Evolutionary conservation across 441 rosid species (phyloP).

Genomic region (Erodium trifolium): DNA sequence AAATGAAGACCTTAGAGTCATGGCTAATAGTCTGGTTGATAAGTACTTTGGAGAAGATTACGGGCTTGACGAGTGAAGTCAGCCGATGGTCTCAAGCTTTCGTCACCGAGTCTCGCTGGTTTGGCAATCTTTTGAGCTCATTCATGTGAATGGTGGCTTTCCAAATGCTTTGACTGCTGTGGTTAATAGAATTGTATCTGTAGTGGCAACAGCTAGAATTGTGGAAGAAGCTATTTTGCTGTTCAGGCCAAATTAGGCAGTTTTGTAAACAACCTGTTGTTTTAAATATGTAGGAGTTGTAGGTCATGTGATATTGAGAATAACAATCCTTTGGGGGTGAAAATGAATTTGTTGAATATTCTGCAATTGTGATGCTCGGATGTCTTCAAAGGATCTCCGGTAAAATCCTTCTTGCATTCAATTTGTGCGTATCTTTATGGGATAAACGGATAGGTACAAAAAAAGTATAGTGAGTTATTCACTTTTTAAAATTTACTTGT

Average conservation of each 20-base stretch:
- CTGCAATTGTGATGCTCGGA: background rate
- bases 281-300: background rate
- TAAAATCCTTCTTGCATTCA: background rate
- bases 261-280: background rate
- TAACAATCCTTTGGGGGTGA: background rate
- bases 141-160: background rate
- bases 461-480: too few relatives aligned
- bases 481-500: too few relatives aligned
- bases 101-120: background rate
- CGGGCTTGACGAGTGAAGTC: slow-evolving; percentile 46
- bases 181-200: background rate
- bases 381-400: too few relatives aligned
- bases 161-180: background rate
- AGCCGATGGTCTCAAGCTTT: background rate
- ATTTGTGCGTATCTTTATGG: background rate
- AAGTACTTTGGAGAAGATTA: slow-evolving; percentile 85
- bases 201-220: background rate
- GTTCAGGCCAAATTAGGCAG: background rate
- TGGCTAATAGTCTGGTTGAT: slow-evolving; percentile 88
- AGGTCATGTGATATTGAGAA: too few relatives aligned
- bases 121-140: background rate
- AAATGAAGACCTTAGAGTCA: slow-evolving; percentile 79
- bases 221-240: background rate
- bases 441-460: too few relatives aligned
- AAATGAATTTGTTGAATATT: background rate